These are phyloP conservation scores for Podospora pseudoanserina DNA, from an alignment of 495 filamentous ascomycete species.

Conservation along the genomic window DNA sequence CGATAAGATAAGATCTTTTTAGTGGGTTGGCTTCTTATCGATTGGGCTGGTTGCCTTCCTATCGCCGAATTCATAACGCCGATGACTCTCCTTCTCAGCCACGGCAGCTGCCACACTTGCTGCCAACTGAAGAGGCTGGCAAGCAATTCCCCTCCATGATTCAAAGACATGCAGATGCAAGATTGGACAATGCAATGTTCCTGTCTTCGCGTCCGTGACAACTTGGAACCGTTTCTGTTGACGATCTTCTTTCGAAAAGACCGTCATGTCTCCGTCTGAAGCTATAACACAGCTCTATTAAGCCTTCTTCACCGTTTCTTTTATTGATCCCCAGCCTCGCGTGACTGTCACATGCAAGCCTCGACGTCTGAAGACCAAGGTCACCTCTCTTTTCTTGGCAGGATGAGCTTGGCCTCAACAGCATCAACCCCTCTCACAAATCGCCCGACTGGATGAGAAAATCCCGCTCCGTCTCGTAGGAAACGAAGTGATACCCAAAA, in stretches of 20 bases:
- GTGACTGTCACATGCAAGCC: slow-evolving; percentile 1
- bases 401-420: slow-evolving; percentile 7
- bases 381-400: background rate
- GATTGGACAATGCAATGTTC: background rate
- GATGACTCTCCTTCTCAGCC: background rate
- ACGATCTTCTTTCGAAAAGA: background rate
- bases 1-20: slow-evolving; percentile 25
- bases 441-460: background rate
- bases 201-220: background rate
- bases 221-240: background rate
- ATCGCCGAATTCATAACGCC: background rate
- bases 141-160: background rate
- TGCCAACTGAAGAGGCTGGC: background rate
- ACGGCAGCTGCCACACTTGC: background rate
- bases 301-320: background rate
- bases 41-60: background rate
- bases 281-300: background rate
- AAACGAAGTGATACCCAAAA: background rate
- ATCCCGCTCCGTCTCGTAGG: background rate
- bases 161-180: too few species aligned
- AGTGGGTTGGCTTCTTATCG: slow-evolving; percentile 8
- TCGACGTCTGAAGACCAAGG: background rate
- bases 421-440: background rate
- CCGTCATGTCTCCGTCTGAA: background rate
- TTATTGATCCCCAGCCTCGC: background rate